Base-by-base conservation (phyloP, 73 alveolate species). In the Tetrahymena malaccensis region DNA sequence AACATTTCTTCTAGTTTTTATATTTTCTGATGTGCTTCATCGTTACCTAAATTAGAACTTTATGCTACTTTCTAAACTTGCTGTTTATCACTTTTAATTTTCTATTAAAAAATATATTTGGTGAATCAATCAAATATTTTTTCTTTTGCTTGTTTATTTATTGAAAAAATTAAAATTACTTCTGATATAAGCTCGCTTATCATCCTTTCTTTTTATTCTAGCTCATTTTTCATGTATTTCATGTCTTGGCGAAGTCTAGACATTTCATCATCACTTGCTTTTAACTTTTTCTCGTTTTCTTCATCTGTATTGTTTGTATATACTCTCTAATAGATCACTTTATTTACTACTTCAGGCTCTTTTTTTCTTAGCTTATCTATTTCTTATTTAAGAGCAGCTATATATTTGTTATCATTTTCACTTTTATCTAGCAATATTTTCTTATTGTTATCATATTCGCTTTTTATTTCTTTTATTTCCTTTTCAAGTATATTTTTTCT, bases 391-490 rank as follows among this genome's bases (percentile, higher is more conserved):
- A 95, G 94, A 19, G 97, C 97, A n/a, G 37, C 43, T 33, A 95
- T 95, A 93, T 95, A 95, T 93, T 89, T 95, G 21, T 95, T 94
- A 85, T 95, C 97, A 55, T 95, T 95, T 11, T 95, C 97, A 55
- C 97, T 95, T 40, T 95, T 95, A 25, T 95, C 97, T 4, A 95
- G 43, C n/a, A 95, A n/a, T 10, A 95, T 85, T 85, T 95, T 95
- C 85, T 95, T 95, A 85, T 95, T 95, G 37, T 95, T 95, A 43
- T 95, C 97, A 95, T 95, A 93, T 43, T 95, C 97, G 16, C 25
- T 33, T n/a, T 89, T 95, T 21, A 89, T 58, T 25, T 95, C 97
- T 56, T 95, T 95, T 85, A 95, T 95, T 34, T 95, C 40, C 16
- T 95, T 94, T 33, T 95, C 97, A 35, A 95, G 85, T 27, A 95